Evolutionary conservation across 2,329 filamentous ascomycete genomes (phyloP).

Genomic region (Pseudocercospora fuligena): DNA sequence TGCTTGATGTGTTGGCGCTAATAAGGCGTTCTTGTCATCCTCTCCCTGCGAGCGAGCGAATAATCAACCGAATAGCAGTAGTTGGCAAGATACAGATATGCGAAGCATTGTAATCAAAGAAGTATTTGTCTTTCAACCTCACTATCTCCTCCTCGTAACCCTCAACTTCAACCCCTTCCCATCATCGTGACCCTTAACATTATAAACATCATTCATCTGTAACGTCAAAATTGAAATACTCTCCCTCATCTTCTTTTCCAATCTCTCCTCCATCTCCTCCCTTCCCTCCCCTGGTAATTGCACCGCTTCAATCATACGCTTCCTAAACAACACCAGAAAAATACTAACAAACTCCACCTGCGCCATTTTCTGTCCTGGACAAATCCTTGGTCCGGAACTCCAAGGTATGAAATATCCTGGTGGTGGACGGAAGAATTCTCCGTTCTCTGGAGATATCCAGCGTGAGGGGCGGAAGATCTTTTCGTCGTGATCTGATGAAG

Average conservation of each 20-base stretch:
- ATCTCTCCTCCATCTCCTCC: constrained; percentile 25
- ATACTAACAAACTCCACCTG: constrained; percentile 61
- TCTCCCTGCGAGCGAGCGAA: background rate
- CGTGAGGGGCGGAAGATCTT: constrained; percentile 46
- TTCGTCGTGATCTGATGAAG: constrained; percentile 35
- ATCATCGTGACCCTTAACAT: constrained; percentile 22
- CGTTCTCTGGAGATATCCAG: constrained; percentile 43
- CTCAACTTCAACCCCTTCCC: constrained; percentile 25
- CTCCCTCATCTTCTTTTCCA: constrained; percentile 33
- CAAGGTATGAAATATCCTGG: constrained; percentile 55
- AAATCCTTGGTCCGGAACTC: constrained; percentile 55
- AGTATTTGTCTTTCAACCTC: background rate
- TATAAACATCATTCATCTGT: constrained; percentile 37
- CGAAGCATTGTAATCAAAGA: background rate
- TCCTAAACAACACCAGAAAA: constrained; percentile 45
- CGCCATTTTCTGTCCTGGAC: constrained; percentile 60
- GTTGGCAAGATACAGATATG: background rate
- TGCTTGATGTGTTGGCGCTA: background rate
- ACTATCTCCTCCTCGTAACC: constrained; percentile 11
- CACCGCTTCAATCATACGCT: constrained; percentile 31
- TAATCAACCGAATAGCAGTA: background rate
- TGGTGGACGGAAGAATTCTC: constrained; percentile 41
- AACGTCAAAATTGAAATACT: constrained; percentile 34
- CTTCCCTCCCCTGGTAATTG: constrained; percentile 23
- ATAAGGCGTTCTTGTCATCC: background rate